Conservation (phyloP, 306 rosid species). For the Vicia sativa region DNA sequence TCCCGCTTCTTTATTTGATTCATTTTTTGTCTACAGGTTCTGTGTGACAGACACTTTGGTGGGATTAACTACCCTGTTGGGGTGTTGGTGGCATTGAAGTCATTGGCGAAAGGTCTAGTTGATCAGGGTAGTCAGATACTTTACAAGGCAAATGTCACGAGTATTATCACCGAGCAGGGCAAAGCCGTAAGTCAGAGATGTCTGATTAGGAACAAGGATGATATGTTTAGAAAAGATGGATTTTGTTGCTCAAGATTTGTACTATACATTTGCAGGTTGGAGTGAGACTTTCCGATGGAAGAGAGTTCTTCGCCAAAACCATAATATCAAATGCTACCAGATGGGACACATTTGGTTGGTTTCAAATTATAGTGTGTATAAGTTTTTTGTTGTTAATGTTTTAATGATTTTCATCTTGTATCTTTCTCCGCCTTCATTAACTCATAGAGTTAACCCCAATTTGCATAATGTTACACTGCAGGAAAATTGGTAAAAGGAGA, state of each 20-base stretch:
- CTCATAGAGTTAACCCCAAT: conserved; percentile 23
- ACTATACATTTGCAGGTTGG: conserved; percentile 63
- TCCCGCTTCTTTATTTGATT: conserved; percentile 26
- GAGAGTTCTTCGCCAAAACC: conserved; percentile 84
- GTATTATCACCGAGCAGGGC: conserved; percentile 66
- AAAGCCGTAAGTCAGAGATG: conserved; percentile 76
- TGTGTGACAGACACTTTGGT: conserved; percentile 94
- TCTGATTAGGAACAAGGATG: conserved; percentile 27
- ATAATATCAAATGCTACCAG: conserved; percentile 95
- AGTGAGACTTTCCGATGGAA: conserved; percentile 80
- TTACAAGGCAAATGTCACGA: conserved; percentile 89
- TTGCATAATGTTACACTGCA: conserved; percentile 39
- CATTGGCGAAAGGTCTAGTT: conserved; percentile 80
- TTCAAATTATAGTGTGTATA: conserved; percentile 15
- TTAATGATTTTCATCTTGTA: conserved; percentile 28
- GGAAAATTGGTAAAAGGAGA: conserved; percentile 77
- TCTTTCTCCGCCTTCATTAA: conserved; percentile 29
- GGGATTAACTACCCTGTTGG: conserved; percentile 95
- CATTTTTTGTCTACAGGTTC: conserved; percentile 55
- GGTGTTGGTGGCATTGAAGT: conserved; percentile 96
- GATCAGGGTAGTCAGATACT: conserved; percentile 80
- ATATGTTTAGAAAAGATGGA: conserved; percentile 28
- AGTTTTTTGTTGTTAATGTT: conserved; percentile 13
- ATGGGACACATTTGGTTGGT: conserved; percentile 99
- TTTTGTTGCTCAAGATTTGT: conserved; percentile 34